These are phyloP conservation scores for Mycena citricolor DNA, from an alignment of 1,284 basidiomycete species.

Conservation along the genomic window DNA sequence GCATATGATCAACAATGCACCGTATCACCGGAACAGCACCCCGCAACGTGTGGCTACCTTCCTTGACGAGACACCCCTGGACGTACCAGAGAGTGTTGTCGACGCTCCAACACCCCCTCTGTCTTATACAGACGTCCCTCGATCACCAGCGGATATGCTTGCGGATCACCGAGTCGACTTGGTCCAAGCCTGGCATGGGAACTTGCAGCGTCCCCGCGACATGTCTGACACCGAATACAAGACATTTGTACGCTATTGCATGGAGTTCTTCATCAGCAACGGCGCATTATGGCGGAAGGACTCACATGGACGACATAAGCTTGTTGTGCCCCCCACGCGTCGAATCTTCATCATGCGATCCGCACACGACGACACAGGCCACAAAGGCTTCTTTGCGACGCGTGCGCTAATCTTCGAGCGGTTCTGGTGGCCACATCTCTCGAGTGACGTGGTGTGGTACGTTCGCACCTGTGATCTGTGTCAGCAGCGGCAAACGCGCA, in stretches of 20 bases:
- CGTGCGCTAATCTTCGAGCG: slow-evolving; percentile 4
- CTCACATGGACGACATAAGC: slow-evolving; percentile 3
- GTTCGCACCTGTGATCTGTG: slow-evolving; percentile 16
- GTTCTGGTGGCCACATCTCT: slow-evolving; percentile 18
- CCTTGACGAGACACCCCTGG: neutral
- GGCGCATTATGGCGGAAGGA: slow-evolving; percentile 24
- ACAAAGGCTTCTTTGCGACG: slow-evolving; percentile 29
- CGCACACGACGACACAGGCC: slow-evolving; percentile 28
- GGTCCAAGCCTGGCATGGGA: slow-evolving; percentile 2
- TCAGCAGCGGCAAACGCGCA: slow-evolving; percentile 8
- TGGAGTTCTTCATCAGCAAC: slow-evolving; percentile 25
- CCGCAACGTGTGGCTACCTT: neutral
- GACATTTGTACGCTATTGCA: slow-evolving; percentile 17
- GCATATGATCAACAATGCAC: slow-evolving; percentile 3
- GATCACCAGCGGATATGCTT: neutral
- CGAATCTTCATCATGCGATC: slow-evolving; percentile 25
- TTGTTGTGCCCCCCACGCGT: slow-evolving; percentile 2
- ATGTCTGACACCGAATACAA: slow-evolving; percentile 26
- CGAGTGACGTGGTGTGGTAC: slow-evolving; percentile 15
- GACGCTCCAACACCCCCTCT: neutral
- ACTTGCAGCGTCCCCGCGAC: slow-evolving; percentile 3
- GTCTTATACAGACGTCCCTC: slow-evolving; percentile 5
- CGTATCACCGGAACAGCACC: neutral
- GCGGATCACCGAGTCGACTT: slow-evolving; percentile 3
- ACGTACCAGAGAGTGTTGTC: slow-evolving; percentile 21